A percentile compares a stretch with the other conserved stretches of the same genome.
These are phyloP conservation scores for Tolypocladium amazonense DNA, from an alignment of 2,329 filamentous ascomycete species.

Conservation along the genomic window DNA sequence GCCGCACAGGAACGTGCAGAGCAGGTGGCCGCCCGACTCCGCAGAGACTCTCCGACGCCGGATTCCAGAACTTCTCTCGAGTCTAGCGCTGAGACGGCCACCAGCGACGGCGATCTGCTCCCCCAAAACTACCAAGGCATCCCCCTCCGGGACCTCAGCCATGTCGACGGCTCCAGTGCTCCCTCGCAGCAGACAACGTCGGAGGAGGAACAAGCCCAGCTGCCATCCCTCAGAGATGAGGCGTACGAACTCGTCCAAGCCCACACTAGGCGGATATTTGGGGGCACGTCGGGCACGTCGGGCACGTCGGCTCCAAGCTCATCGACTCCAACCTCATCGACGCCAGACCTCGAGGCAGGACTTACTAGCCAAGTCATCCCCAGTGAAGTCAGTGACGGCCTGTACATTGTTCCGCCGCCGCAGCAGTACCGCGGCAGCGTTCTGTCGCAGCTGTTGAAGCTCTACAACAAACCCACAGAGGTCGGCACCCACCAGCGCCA, in stretches of 20 bases:
- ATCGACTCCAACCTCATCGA: conserved; percentile 1
- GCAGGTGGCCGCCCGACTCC: conserved; percentile 28
- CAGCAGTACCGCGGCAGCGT: conserved; percentile 32
- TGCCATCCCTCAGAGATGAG: conserved; percentile 15
- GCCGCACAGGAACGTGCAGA: conserved; percentile 32
- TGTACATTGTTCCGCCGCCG: conserved; percentile 29
- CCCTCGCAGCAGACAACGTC: neutral
- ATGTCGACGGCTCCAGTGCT: neutral
- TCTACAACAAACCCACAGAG: conserved; percentile 33
- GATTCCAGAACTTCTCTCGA: conserved; percentile 25
- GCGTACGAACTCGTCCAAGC: conserved; percentile 31
- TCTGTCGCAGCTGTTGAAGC: conserved; percentile 33
- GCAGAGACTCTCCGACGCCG: conserved; percentile 22
- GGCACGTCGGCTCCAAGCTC: too few relatives aligned
- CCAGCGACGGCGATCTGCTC: conserved; percentile 15
- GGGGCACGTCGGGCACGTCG: too few relatives aligned
- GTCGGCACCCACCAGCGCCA: conserved; percentile 9
- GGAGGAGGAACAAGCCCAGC: neutral
- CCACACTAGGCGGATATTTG: conserved; percentile 24
- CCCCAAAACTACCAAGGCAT: conserved; percentile 14
- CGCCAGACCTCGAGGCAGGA: conserved; percentile 5
- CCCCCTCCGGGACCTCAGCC: conserved; percentile 19
- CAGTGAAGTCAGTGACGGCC: conserved; percentile 27
- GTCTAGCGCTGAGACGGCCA: conserved; percentile 20
- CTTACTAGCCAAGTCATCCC: conserved; percentile 9